Evolutionary conservation across 108 stramenopile species (phyloP), one percentile per base, ranked within the genome.

Genomic region (Chaetoceros tenuissimus): DNA sequence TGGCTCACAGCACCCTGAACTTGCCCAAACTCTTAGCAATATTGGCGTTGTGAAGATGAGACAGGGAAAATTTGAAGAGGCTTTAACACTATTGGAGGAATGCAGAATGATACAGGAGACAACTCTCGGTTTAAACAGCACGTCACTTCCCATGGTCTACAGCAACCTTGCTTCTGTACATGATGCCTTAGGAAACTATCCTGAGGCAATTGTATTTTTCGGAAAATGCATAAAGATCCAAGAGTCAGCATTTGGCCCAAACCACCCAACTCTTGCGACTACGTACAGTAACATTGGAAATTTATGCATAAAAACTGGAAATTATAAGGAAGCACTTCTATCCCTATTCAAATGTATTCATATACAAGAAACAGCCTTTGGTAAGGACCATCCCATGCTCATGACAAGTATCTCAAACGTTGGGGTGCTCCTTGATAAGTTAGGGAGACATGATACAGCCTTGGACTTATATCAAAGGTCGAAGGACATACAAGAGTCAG

Each of bases 221-320:
- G 59, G 68, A 46, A 56, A 63, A 21, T 59, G 55, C 58, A 40
- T 67, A 13, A 25, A 51, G 1, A 67, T 74, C 24, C 31, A 66
- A 25, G 63, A 64, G 29, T 5, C 8, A 3, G 2, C 62, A 7
- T 64, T 44, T 22, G 73, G 73, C 1, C 57, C 48, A 57, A 59
- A 70, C 31, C 74, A 71, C 45, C 63, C 64, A 46, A 54, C 64
- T 20, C 40, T 71, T 50, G 70, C 70, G 0, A 19, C 28, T 8
- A 56, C 59, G 24, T 59, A 48, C n/a, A 56, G 17, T 21, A 23
- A 46, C 24, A 71, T 71, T 24, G 70, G 63, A 46, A 28, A 55
- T 28, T 59, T 51, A 23, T 28, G 51, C 0, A 51, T 28, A 8
- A 10, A 29, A 24, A 59, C 65, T 10, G 77, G 72, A n/a, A 54